Base-by-base conservation (phyloP, 768 basidiomycete species). In the Lentinula boryana region DNA sequence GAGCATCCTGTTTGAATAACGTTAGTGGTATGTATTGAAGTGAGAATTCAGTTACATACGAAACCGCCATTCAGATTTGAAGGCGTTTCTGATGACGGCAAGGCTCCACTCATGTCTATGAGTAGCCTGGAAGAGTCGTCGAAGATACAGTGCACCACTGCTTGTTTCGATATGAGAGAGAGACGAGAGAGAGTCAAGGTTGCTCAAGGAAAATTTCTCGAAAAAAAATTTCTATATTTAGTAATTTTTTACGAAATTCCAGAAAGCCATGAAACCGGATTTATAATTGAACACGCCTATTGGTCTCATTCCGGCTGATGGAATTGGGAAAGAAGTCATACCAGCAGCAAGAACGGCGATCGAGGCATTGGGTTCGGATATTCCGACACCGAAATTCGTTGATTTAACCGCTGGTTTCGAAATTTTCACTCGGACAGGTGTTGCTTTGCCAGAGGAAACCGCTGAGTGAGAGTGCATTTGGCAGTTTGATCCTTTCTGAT, bases 271-370 rank as follows among this genome's bases (percentile, higher is more conserved):
- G 15, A 43, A 43, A 43, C 6, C 43, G 15, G 10, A 43, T 43
- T 43, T 43, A 16, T 43, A 43, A 43, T 43, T 43, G 43, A 43
- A 13, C 43, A 43, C 43, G 15, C n/a, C 43, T 46, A 23, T 2
- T 71, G 95, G 95, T 9, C 85, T 99, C 71, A 92, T 99, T 68
- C 95, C 95, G 35, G 97, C 94, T 5, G 96, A 98, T 71, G 96
- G 97, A 32, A 97, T 99, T 70, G 96, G 96, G 35, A 83, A 84
- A 63, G 93, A 97, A 75, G 96, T 93, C 63, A 84, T 93, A 56
- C 91, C 91, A 92, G 94, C 95, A 56, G 96, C 97, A 31, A 89
- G 84, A 76, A 80, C 80, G 60, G 94, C 93, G 13, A 88, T 99
- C 60, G 81, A 89, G 66, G 94, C 94, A 23, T 74, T 98, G 38